These are phyloP conservation scores for Pichia kluyveri DNA, from an alignment of 805 yeast genomes.

Conservation along the genomic window DNA sequence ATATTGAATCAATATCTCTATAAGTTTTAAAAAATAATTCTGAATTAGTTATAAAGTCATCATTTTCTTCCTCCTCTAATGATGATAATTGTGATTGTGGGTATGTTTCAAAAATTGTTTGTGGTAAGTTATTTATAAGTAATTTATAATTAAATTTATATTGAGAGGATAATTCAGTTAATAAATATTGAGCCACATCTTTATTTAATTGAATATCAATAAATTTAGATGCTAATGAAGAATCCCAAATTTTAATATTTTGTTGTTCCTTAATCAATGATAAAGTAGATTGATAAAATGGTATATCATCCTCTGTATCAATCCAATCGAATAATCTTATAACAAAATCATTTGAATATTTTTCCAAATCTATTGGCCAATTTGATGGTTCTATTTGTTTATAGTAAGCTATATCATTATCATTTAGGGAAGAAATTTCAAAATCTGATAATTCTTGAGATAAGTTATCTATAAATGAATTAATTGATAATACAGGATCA, in stretches of 20 bases:
- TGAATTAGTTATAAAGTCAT: constrained; percentile 11
- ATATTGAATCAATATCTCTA: constrained; percentile 57
- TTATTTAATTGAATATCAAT: constrained; percentile 35
- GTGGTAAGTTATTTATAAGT: constrained; percentile 49
- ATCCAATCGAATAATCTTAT: constrained; percentile 31
- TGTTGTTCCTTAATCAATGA: constrained; percentile 13
- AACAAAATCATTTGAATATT: constrained; percentile 29
- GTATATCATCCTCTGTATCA: constrained; percentile 11
- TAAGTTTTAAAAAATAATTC: constrained; percentile 65
- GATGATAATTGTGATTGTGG: constrained; percentile 24
- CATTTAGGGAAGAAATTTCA: not conserved
- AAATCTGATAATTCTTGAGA: not conserved
- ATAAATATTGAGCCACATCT: constrained; percentile 17
- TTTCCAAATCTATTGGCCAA: not conserved
- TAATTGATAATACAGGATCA: too few relatives aligned
- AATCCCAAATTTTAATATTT: constrained; percentile 43
- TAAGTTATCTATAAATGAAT: not conserved
- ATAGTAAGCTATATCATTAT: constrained; percentile 2
- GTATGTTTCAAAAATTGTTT: constrained; percentile 45
- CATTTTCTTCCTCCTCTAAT: not conserved
- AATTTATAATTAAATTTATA: constrained; percentile 19
- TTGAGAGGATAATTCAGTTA: constrained; percentile 6
- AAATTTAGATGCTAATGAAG: constrained; percentile 29
- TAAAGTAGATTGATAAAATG: constrained; percentile 13
- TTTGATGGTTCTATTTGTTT: not conserved